Percentiles rank a stretch among this genome's conserved stretches.
Evolutionary conservation across 2,329 filamentous ascomycete species (phyloP).

Genomic region (Fusarium annulatum): DNA sequence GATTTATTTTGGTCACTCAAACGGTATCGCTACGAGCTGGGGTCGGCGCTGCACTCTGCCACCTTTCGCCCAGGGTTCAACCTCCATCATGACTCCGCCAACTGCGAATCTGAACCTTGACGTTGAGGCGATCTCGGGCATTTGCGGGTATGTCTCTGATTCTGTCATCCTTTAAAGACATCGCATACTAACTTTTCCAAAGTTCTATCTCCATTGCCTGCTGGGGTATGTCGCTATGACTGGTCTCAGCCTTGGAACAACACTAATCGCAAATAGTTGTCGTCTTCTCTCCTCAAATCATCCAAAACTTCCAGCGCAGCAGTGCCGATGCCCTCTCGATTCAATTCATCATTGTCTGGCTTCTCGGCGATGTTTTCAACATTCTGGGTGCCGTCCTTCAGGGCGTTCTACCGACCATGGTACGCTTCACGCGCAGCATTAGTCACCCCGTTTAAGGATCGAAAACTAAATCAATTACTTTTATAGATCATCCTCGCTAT

Average conservation of each 20-base stretch:
- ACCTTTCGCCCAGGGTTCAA: constrained; percentile 31
- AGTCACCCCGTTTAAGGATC: background rate
- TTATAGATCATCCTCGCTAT: constrained; percentile 83
- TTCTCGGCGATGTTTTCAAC: constrained; percentile 95
- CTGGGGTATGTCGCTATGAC: constrained; percentile 65
- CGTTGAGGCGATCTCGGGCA: constrained; percentile 90
- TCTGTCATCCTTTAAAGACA: background rate
- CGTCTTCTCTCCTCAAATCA: constrained; percentile 96
- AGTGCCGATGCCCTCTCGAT: constrained; percentile 91
- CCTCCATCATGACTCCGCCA: constrained; percentile 62
- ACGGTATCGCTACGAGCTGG: constrained; percentile 16
- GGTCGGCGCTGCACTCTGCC: constrained; percentile 24
- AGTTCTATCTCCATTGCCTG: constrained; percentile 96
- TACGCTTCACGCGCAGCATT: constrained; percentile 47
- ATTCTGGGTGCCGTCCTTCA: constrained; percentile 93
- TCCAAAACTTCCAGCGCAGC: constrained; percentile 88
- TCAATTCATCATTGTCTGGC: constrained; percentile 93
- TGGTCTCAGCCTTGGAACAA: background rate
- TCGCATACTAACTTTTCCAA: constrained; percentile 18
- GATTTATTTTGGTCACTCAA: background rate
- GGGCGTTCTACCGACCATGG: constrained; percentile 93
- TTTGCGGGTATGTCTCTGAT: constrained; percentile 76
- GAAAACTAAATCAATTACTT: constrained; percentile 22
- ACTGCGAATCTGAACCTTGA: constrained; percentile 75
- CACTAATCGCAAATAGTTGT: constrained; percentile 67